Evolutionary conservation across 805 yeast genomes (phyloP).

Genomic region (Maudiozyma saulgeensis): DNA sequence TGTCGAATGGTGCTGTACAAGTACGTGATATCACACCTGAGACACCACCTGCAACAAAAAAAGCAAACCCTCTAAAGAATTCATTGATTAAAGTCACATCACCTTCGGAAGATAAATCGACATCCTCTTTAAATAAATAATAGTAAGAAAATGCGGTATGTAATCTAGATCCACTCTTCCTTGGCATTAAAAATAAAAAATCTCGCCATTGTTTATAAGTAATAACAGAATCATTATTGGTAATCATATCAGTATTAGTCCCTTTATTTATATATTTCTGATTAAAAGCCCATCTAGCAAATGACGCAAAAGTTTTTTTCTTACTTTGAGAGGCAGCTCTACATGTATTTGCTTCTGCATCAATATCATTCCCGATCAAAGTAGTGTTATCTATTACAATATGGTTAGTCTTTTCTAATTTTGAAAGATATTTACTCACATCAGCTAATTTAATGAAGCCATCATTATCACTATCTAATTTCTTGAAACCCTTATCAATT

Average conservation of each 20-base stretch:
- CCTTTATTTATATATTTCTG: constrained; percentile 2
- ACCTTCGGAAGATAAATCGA: constrained; percentile 81
- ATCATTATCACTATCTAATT: constrained; percentile 62
- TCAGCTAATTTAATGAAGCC: constrained; percentile 61
- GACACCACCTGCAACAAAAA: constrained; percentile 87
- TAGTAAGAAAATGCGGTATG: constrained; percentile 71
- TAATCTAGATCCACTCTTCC: constrained; percentile 64
- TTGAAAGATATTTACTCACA: constrained; percentile 52
- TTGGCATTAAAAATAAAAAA: constrained; percentile 73
- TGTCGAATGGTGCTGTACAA: constrained; percentile 93
- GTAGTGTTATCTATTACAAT: background rate
- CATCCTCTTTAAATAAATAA: constrained; percentile 53
- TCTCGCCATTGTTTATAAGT: constrained; percentile 83
- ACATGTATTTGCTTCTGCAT: background rate
- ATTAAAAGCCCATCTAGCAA: constrained; percentile 27
- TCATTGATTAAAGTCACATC: constrained; percentile 80
- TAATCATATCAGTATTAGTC: constrained; percentile 7
- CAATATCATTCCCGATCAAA: background rate
- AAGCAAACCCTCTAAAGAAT: constrained; percentile 75
- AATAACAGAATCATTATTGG: constrained; percentile 35
- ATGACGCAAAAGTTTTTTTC: constrained; percentile 12
- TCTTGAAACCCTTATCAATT: constrained; percentile 56
- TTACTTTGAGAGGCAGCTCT: background rate
- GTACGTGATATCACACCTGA: constrained; percentile 95
- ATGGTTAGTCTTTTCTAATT: constrained; percentile 32